A percentile compares a stretch with the other conserved stretches of the same genome.
Evolutionary conservation across 1,284 basidiomycete genomes (phyloP).

Genomic region (Leccinum subrobustum): DNA sequence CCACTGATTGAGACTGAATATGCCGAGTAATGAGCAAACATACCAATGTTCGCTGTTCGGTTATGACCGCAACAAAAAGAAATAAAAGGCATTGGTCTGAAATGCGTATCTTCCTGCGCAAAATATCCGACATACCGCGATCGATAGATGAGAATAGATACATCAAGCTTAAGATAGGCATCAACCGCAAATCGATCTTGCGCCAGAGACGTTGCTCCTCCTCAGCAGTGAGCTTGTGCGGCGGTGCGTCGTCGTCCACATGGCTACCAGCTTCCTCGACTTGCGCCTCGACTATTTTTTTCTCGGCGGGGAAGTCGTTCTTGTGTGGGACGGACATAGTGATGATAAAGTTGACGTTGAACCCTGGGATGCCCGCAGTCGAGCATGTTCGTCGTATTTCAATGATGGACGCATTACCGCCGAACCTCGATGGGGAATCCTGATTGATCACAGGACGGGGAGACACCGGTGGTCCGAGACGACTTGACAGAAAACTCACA

Average conservation of each 20-base stretch:
- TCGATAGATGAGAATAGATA: constrained; percentile 61
- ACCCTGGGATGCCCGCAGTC: background rate
- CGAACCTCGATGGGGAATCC: background rate
- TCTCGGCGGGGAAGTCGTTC: background rate
- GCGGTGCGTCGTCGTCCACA: constrained; percentile 1
- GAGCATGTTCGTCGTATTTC: background rate
- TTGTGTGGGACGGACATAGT: background rate
- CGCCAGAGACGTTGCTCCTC: constrained; percentile 59
- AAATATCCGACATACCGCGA: constrained; percentile 42
- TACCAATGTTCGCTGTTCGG: constrained; percentile 55
- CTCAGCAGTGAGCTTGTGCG: constrained; percentile 28
- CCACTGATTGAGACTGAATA: background rate
- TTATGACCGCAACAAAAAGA: background rate
- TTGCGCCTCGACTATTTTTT: background rate
- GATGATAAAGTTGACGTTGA: background rate
- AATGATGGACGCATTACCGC: background rate
- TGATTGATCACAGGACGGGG: background rate
- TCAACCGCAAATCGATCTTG: constrained; percentile 61
- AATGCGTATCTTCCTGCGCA: background rate
- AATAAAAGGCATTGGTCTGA: background rate
- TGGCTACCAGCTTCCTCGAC: background rate
- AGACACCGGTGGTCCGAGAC: background rate
- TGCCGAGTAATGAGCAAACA: constrained; percentile 1
- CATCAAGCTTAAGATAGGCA: constrained; percentile 66
- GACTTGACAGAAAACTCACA: background rate